Evolutionary conservation across 805 yeast genomes (phyloP), one percentile per base, ranked within the genome.

Genomic region (Starmerella gropengiesseri): DNA sequence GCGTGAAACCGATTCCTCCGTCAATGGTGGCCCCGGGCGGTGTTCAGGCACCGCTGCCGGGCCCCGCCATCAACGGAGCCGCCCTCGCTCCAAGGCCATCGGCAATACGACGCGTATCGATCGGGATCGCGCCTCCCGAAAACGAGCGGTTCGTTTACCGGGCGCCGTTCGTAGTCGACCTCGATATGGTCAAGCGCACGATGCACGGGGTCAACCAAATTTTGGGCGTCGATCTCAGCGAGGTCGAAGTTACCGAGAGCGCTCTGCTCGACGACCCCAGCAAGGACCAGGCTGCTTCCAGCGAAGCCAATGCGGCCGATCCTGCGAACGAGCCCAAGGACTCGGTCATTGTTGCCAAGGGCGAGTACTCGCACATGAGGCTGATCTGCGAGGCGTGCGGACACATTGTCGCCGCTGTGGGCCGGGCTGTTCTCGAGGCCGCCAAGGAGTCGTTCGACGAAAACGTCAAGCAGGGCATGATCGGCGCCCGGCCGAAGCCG

Each of bases 381-480:
- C 68, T 79, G 35, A 83, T 79, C 18, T 81, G 77, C 56, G 71
- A 77, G 53, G 91, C 94, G 1, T 83, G 93, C 56, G 75, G 89
- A 42, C 87, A 81, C 59, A 77, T 82, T 55, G 86, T 89, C 1
- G 65, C 78, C 31, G 91, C 91, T 25, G 93, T 91, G 2, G 81
- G 77, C 8, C 60, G 66, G 28, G 63, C 66, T 1, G 63, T 66
- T 5, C 54, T 60, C 7, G 50, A 47, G 11, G 59, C 64, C 11
- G 61, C 56, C 11, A 41, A 45, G 23, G 59, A 55, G 34, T 50
- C 54, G 26, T 33, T 44, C 23, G 50, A 50, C 23, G 59, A 56
- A 37, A 49, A 45, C 21, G 46, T 35, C 2, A 25, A 36, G 28
- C 27, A 23, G 19, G 45, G 45, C 28, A 12, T 30, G 27, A 37